Evolutionary conservation across 2,329 filamentous ascomycete genomes (phyloP).

Genomic region (Aspergillus brunneoviolaceus): DNA sequence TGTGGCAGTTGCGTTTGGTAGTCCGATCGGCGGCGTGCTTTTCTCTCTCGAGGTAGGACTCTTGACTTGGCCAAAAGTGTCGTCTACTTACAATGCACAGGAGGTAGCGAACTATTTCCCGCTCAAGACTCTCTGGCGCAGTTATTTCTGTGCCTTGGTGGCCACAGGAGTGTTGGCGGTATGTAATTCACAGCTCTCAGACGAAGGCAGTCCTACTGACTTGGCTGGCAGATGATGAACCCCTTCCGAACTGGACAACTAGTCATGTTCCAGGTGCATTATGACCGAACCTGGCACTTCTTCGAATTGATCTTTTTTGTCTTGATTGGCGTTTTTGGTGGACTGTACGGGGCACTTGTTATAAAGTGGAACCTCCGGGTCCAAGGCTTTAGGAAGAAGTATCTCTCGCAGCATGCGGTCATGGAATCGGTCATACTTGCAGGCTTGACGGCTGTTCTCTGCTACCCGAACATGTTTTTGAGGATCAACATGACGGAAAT

Average conservation of each 20-base stretch:
- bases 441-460: conserved; percentile 81
- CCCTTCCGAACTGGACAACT: conserved; percentile 95
- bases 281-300: conserved; percentile 96
- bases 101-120: conserved; percentile 98
- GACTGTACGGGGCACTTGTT: conserved; percentile 91
- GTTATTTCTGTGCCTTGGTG: conserved; percentile 95
- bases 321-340: conserved; percentile 86
- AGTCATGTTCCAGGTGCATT: conserved; percentile 98
- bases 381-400: conserved; percentile 91
- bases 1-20: conserved; percentile 94
- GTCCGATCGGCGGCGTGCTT: conserved; percentile 91
- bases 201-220: background rate
- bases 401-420: conserved; percentile 78
- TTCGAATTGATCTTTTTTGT: conserved; percentile 94
- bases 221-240: conserved; percentile 70
- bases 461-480: conserved; percentile 93
- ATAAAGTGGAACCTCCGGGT: conserved; percentile 96
- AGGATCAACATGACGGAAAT: conserved; percentile 99
- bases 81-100: conserved; percentile 31
- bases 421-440: conserved; percentile 84
- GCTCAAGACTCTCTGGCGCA: conserved; percentile 95
- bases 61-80: background rate
- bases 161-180: conserved; percentile 84
- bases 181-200: conserved; percentile 27
- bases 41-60: conserved; percentile 76